Base-by-base conservation (phyloP, 192 early-diverging fungal genomes). In the Backusella liffmaniae region DNA sequence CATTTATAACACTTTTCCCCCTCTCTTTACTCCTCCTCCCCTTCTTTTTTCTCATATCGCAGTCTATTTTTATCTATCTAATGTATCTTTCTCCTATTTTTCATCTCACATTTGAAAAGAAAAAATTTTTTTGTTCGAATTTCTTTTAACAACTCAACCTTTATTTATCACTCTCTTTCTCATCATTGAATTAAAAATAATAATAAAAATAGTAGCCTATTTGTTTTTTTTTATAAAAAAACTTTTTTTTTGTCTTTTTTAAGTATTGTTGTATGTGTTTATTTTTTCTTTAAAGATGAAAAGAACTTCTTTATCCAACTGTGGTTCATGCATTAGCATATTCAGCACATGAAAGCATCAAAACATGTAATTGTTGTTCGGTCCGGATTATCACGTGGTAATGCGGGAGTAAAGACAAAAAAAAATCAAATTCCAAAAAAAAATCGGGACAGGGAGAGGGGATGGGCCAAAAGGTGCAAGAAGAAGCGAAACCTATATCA, bases 401-500 rank as follows among this genome's bases (percentile, higher is more conserved):
- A 0, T 59, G n/a, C 53, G 53, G 53, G 46, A 49, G 5, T 18
- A 1, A n/a, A n/a, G 5, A 4, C 15, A 49, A 49, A n/a, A 49
- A 13, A 49, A n/a, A 49, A 5, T 49, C 16, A 49, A 49, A n/a
- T 49, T n/a, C 46, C 46, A 49, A 49, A 49, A 49, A 49, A 49
- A 49, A n/a, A 49, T 49, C 6, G 18, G 46, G 46, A 49, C 46
- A 49, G 46, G 12, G 42, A 44, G 42, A 49, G 46, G 18, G 42
- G 46, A 15, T 6, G 15, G 42, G 53, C 53, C 53, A 59, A 23
- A 59, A 59, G 53, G 21, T 59, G n/a, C 53, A 23, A 59, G 53
- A 26, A 26, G 53, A 59, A 59, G 53, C 53, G 53, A 59, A 59
- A 59, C 53, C 53, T 59, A 59, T 59, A 59, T 59, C 53, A 59